These are phyloP conservation scores for Linnemannia exigua DNA, from an alignment of 192 early-diverging fungal species.

Conservation along the genomic window DNA sequence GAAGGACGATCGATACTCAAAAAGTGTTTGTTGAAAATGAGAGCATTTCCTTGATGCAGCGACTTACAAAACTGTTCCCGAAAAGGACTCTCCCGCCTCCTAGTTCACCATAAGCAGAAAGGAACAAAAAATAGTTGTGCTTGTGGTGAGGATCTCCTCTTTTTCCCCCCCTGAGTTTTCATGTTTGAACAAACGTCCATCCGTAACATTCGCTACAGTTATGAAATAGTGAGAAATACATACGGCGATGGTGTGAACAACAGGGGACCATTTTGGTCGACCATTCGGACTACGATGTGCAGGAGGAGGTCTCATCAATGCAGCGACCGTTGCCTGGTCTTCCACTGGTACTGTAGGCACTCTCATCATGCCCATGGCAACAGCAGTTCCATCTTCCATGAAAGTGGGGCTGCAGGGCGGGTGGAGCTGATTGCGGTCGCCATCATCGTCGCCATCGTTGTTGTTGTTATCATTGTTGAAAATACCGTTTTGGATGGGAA, in stretches of 20 bases:
- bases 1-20: no score
- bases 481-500: neutral
- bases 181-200: no score
- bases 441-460: neutral
- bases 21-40: no score
- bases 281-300: neutral
- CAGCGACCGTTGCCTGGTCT: neutral
- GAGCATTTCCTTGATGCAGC: no score
- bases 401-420: neutral
- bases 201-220: neutral
- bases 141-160: no score
- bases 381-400: neutral
- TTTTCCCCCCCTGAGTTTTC: no score
- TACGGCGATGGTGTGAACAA: constrained; percentile 28
- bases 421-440: neutral
- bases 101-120: neutral
- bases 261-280: constrained; percentile 27
- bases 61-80: constrained; percentile 18
- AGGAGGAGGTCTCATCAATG: neutral
- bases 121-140: neutral
- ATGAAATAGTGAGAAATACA: neutral
- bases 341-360: neutral
- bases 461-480: no score
- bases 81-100: constrained; percentile 19
- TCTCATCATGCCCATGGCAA: neutral